Evolutionary conservation across 345 rosid genomes (phyloP), one percentile per base, ranked within the genome.

Genomic region (Alliaria petiolata): DNA sequence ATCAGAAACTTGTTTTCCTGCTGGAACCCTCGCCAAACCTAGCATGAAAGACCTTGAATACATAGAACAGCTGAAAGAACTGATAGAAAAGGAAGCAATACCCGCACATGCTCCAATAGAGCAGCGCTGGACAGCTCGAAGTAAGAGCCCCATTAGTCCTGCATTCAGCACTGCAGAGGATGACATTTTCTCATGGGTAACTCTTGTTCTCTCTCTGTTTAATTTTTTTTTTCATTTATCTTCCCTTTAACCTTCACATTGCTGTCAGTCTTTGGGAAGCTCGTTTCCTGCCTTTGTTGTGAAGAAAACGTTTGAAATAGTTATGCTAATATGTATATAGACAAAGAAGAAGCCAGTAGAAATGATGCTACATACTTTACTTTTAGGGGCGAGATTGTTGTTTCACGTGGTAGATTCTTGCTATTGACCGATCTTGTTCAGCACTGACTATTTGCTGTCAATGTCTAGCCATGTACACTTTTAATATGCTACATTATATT

Each of bases 91-190:
- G 70, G 89, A 88, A 82, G 80, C 84, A 58, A 44, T 92, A 69
- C 95, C 97, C 47, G 92, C 99, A 65, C 96, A 87, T 75, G 83
- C 85, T 76, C 98, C 98, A 11, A 92, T 90, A 70, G 99, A 92
- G 82, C 98, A 92, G 78, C 97, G 98, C 17, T 95, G 99, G 98
- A 85, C 98, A 39, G 85, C 89, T 70, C 38, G 89, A 67, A 95
- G 93, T 81, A 87, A 74, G 85, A 95, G 98, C 76, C 75, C 66
- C 49, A 86, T 95, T 86, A 95, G 96, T 82, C 96, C 89, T 47
- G 96, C 99, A 52, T 92, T 85, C 65, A 90, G 96, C 83, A 70
- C 80, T 30, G 77, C 78, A 62, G 86, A 88, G 59, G 89, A 87
- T 46, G 98, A 88, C 47, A 88, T 92, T 54, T 89, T 89, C 79